phyloP scores from a whole-genome alignment of 352 stramenopile species.

The Globisporangium rhizosaccharum region DNA sequence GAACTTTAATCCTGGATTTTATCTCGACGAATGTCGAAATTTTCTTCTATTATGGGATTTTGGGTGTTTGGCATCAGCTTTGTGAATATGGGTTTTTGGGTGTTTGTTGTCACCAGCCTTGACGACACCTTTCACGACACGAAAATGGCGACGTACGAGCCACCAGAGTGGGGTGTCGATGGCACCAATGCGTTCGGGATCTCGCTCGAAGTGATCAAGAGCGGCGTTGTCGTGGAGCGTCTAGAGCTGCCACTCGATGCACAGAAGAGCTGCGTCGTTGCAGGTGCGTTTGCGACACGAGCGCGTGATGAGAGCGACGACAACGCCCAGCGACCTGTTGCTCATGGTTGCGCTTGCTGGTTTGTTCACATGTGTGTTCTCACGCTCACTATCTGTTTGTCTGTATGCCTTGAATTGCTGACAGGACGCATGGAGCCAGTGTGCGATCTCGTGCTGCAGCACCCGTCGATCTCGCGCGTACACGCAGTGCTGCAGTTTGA shows the following conservation, averaged over 20 bases:
- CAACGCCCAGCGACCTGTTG: too few relatives aligned
- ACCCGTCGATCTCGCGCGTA: conserved; percentile 71
- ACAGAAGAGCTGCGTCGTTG: conserved; percentile 39
- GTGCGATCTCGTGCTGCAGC: conserved; percentile 67
- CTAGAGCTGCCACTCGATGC: conserved; percentile 27
- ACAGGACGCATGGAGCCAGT: conserved; percentile 42
- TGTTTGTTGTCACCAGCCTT: not conserved
- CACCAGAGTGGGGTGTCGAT: conserved; percentile 40
- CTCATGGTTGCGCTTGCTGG: not conserved
- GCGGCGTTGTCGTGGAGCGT: conserved; percentile 44
- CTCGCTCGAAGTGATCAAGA: conserved; percentile 70
- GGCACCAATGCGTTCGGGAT: conserved; percentile 48
- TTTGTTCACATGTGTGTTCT: not conserved
- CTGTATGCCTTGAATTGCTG: not conserved
- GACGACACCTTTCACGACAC: not conserved
- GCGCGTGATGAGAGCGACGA: not conserved
- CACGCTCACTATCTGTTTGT: not conserved
- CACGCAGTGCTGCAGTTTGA: conserved; percentile 77
- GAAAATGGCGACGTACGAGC: conserved; percentile 29
- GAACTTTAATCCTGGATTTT: too few relatives aligned
- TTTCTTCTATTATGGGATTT: too few relatives aligned
- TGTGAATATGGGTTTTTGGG: too few relatives aligned
- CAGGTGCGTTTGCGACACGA: conserved; percentile 5
- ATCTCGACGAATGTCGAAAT: too few relatives aligned
- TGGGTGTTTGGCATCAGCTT: too few relatives aligned